Base-by-base conservation (phyloP, 2,329 filamentous ascomycete species). In the Tolypocladium endophyticum region DNA sequence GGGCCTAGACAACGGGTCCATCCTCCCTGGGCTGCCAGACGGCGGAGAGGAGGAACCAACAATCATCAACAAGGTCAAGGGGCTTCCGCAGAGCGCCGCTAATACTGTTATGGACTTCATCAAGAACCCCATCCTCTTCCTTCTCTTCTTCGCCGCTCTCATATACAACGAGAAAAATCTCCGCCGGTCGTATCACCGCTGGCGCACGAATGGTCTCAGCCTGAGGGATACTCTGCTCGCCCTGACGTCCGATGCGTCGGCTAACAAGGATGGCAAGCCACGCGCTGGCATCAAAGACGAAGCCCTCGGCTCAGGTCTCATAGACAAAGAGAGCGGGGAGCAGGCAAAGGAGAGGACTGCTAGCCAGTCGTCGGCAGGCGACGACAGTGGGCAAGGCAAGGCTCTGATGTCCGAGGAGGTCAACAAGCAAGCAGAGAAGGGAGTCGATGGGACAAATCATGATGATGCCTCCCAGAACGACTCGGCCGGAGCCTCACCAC, bases 41-140 rank as follows among this genome's bases (percentile, higher is more conserved):
- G 60, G n/a, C n/a, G 60, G 70, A n/a, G 30, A 65, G 0, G 76
- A 76, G 2, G 71, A 73, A 55, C 70, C 72, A 12, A 76, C 73
- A 16, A 75, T 86, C 20, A 72, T 83, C 1, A 74, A 79, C 35
- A 80, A 77, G 53, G 73, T 84, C 59, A 79, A 77, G 66, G 72
- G 75, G 35, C 69, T 86, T 1, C 81, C 80, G 1, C 74, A 78
- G 52, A 76, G 77, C 30, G 81, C 79, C 0, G 73, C 75, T 0
- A 75, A 80, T 50, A 82, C 76, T 59, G 70, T 83, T 11, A 68
- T 81, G 8, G 82, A 86, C 52, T 78, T 86, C 16, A 68, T 86
- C 52, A 79, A 75, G 58, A 85, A 85, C 61, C 82, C 82, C 0
- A 74, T 80, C 12, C 70, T 81, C 11, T 74, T 82, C 8, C 66